Base-by-base conservation (phyloP, 257 asterid genomes). In the Vinca minor region DNA sequence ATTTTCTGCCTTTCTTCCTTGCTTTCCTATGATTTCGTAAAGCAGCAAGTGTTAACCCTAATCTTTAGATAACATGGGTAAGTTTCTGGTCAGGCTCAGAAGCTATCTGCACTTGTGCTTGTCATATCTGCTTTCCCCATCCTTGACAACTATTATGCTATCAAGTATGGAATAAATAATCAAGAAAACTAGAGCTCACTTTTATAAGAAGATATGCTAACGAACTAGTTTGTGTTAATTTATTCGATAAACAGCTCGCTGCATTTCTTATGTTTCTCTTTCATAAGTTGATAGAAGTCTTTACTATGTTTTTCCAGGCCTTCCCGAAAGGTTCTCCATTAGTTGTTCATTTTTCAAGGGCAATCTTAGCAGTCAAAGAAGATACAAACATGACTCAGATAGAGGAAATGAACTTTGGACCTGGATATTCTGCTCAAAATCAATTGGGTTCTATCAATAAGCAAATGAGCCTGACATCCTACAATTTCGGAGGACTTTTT, bases 401-500 rank as follows among this genome's bases (percentile, higher is more conserved):
- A 0, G 76, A 81, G 66, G 68, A 71, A 46, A 71, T 26, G 28
- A 71, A 77, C 28, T 79, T 83, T 15, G 89, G 93, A 23, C 73
- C 76, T 0, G 76, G 69, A 26, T 78, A 78, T 58, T 74, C 80
- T 38, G 64, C 84, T 0, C 69, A 59, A 21, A 77, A 74, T 13
- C 83, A 82, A 20, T 73, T 68, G 42, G 66, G 75, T 53, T 62
- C 85, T 3, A 72, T 82, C 62, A 73, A 82, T 62, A 75, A 80
- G 32, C 65, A 68, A 41, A 70, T 85, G 1, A 74, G 85, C 34
- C 74, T 84, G 14, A 62, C 75, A 20, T 29, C 77, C 20, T 52
- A 34, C 11, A 76, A 86, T 3, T 86, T 85, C 42, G 80, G 73
- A 47, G 88, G 88, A 20, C 83, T 85, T 20, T 85, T 86, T 53